phyloP scores from a whole-genome alignment of 495 filamentous ascomycete genomes.

The Cenococcum geophilum region DNA sequence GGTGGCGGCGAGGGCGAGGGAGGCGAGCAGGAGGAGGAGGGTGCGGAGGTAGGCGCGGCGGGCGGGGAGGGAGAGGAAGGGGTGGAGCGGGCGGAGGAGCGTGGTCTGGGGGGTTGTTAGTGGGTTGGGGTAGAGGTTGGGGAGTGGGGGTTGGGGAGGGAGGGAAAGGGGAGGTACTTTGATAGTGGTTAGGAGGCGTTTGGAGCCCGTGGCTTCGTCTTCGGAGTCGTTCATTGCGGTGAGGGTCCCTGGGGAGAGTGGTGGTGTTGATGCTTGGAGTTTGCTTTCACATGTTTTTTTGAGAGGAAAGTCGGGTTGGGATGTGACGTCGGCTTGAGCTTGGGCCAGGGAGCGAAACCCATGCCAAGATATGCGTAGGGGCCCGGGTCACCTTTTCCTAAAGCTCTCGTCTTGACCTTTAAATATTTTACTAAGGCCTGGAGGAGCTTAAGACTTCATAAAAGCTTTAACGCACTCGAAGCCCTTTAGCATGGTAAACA shows the following conservation, averaged over 20 bases:
- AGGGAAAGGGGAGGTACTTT: background rate
- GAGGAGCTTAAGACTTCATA: too few relatives aligned
- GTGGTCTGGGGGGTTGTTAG: too few relatives aligned
- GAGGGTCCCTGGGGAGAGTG: background rate
- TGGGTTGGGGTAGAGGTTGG: constrained; percentile 1
- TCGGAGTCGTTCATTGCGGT: background rate
- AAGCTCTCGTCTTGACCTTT: too few relatives aligned
- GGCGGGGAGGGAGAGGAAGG: constrained; percentile 59
- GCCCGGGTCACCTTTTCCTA: too few relatives aligned
- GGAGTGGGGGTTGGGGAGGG: background rate
- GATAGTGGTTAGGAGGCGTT: background rate
- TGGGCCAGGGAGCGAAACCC: background rate
- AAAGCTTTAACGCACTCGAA: too few relatives aligned
- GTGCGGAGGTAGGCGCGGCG: constrained; percentile 66
- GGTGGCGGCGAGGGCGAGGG: constrained; percentile 53
- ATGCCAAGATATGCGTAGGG: background rate
- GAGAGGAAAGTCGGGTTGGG: background rate
- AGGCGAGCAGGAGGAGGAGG: constrained; percentile 55
- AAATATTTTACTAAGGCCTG: too few relatives aligned
- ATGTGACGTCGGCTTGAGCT: constrained; percentile 1
- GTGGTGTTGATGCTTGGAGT: background rate
- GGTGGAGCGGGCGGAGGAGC: constrained; percentile 44
- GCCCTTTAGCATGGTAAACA: too few relatives aligned
- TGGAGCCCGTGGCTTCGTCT: background rate
- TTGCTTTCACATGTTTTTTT: background rate